A percentile compares a stretch with the other conserved stretches of the same genome.
phyloP scores from a whole-genome alignment of 306 rosid species.

The Trifolium subterraneum region DNA sequence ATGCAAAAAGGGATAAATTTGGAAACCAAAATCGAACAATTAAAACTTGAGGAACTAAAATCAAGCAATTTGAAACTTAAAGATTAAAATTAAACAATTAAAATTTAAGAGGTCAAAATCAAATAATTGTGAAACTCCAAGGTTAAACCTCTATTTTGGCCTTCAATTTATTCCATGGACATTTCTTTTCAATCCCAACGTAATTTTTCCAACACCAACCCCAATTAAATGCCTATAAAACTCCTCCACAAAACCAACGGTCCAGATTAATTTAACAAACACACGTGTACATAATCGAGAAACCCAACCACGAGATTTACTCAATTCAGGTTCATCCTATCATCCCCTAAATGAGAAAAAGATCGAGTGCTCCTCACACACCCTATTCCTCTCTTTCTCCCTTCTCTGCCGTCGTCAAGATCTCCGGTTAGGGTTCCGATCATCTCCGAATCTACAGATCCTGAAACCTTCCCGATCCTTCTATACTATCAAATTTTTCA shows the following conservation, averaged over 20 bases:
- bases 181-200: neutral
- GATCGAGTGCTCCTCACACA: constrained; percentile 46
- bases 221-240: neutral
- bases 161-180: no score
- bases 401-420: constrained; percentile 34
- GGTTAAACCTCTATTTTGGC: no score
- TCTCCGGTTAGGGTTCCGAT: constrained; percentile 36
- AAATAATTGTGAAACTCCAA: no score
- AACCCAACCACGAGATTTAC: constrained; percentile 25
- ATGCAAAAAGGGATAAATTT: no score
- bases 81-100: no score
- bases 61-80: no score
- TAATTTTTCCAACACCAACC: neutral
- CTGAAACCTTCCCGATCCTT: constrained; percentile 28
- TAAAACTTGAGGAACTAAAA: no score
- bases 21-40: no score
- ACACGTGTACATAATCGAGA: constrained; percentile 41
- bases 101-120: no score
- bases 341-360: constrained; percentile 13
- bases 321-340: constrained; percentile 34
- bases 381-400: constrained; percentile 15
- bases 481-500: neutral
- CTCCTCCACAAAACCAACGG: neutral
- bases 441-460: constrained; percentile 27
- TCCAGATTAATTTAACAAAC: neutral